These are phyloP conservation scores for Ligustrum vulgare DNA, from an alignment of 257 asterid genomes.

Conservation along the genomic window DNA sequence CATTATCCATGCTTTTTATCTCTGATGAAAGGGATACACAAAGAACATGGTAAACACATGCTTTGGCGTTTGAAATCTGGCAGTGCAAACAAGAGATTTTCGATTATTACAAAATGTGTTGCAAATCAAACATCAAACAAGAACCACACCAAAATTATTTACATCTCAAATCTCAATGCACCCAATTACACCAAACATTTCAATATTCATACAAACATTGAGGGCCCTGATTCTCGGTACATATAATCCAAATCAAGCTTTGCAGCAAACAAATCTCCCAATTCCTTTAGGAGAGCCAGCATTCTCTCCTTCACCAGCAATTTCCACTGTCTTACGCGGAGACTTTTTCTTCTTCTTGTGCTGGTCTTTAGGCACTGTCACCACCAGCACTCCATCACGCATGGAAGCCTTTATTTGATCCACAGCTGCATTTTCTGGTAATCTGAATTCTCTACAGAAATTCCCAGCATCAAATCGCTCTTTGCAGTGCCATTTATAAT, in stretches of 20 bases:
- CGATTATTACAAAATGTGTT: no score
- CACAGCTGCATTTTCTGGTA: constrained; percentile 43
- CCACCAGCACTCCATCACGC: constrained; percentile 47
- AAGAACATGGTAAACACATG: no score
- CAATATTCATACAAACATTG: neutral
- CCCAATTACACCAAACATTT: constrained; percentile 1
- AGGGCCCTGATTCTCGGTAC: no score
- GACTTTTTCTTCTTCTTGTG: constrained; percentile 31
- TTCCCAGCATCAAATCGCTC: constrained; percentile 28
- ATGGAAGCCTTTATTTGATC: constrained; percentile 41
- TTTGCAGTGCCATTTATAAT: constrained; percentile 38
- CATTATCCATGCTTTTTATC: no score
- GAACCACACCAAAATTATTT: neutral
- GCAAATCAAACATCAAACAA: neutral
- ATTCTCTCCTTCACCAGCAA: constrained; percentile 27
- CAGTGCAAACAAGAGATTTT: no score
- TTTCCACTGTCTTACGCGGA: constrained; percentile 30
- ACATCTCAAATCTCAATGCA: neutral
- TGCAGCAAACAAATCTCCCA: constrained; percentile 43
- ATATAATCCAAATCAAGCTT: constrained; percentile 25
- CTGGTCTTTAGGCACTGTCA: constrained; percentile 41
- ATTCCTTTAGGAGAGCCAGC: constrained; percentile 33
- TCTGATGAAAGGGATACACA: no score
- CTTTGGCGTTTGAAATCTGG: no score
- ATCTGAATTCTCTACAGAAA: constrained; percentile 36